Conservation (phyloP, 768 basidiomycete genomes). For the Pseudohyphozyma bogoriensis region DNA sequence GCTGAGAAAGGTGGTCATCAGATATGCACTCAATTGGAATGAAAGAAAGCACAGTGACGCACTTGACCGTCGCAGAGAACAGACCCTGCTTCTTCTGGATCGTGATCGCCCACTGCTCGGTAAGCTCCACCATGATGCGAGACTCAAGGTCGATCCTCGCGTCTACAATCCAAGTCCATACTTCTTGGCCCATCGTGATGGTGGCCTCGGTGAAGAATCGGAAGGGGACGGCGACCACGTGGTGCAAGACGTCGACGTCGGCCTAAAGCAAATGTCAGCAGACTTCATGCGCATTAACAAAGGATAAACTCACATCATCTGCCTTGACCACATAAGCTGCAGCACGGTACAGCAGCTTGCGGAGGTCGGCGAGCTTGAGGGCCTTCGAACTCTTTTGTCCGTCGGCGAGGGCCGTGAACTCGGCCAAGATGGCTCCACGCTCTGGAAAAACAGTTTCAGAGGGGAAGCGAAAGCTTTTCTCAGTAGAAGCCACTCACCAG, state of each 20-base stretch:
- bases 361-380: constrained; percentile 68
- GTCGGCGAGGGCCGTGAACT: constrained; percentile 44
- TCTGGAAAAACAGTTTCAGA: constrained; percentile 41
- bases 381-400: no score
- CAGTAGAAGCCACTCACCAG: background rate
- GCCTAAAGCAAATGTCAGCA: constrained; percentile 44
- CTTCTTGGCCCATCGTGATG: constrained; percentile 76
- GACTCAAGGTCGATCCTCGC: constrained; percentile 75
- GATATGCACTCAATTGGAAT: background rate
- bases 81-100: constrained; percentile 69
- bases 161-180: constrained; percentile 92
- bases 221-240: constrained; percentile 78
- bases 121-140: constrained; percentile 70
- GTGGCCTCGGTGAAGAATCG: constrained; percentile 78
- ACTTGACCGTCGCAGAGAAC: constrained; percentile 76
- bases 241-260: constrained; percentile 74
- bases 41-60: constrained; percentile 37
- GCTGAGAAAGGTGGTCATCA: constrained; percentile 42
- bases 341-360: constrained; percentile 74
- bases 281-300: background rate
- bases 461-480: no score
- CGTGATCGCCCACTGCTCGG: constrained; percentile 76
- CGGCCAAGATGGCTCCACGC: background rate
- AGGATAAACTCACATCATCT: constrained; percentile 45
- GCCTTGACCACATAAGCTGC: constrained; percentile 67